Percentiles rank a stretch among this genome's conserved stretches.
phyloP scores from a whole-genome alignment of 192 early-diverging fungal species.

The Chytriomyces hyalinus region DNA sequence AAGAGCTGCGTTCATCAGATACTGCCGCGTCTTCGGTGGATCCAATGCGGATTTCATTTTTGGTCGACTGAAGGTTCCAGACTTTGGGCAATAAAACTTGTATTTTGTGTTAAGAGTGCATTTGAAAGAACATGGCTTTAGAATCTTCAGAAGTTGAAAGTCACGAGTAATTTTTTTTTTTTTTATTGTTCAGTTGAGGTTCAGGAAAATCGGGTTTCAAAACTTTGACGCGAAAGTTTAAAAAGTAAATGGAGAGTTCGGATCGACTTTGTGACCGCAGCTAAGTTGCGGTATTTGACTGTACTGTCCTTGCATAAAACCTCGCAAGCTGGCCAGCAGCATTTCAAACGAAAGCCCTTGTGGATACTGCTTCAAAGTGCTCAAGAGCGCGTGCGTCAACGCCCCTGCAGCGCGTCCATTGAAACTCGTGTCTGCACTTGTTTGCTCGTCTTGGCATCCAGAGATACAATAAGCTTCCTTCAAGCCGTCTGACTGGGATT shows the following conservation, averaged over 20 bases:
- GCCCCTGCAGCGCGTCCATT: constrained; percentile 64
- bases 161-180: not conserved
- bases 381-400: constrained; percentile 63
- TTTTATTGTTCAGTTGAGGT: too few species aligned
- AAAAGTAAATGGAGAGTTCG: constrained; percentile 45
- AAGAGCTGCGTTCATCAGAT: too few species aligned
- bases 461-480: constrained; percentile 54
- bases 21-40: too few species aligned
- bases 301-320: constrained; percentile 69
- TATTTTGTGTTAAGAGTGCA: too few species aligned
- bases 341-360: constrained; percentile 70
- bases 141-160: not conserved
- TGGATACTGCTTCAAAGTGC: constrained; percentile 46
- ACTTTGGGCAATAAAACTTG: too few species aligned
- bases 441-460: constrained; percentile 68
- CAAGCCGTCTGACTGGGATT: constrained; percentile 54
- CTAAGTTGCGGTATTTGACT: constrained; percentile 83
- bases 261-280: constrained; percentile 68
- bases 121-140: too few species aligned
- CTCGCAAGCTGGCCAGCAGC: constrained; percentile 71
- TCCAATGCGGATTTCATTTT: too few species aligned
- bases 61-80: too few species aligned
- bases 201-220: not conserved
- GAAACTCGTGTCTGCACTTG: constrained; percentile 63
- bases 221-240: constrained; percentile 9